These are phyloP conservation scores for Berberis vulgaris DNA, from an alignment of 164 flowering plant genomes.

Conservation along the genomic window DNA sequence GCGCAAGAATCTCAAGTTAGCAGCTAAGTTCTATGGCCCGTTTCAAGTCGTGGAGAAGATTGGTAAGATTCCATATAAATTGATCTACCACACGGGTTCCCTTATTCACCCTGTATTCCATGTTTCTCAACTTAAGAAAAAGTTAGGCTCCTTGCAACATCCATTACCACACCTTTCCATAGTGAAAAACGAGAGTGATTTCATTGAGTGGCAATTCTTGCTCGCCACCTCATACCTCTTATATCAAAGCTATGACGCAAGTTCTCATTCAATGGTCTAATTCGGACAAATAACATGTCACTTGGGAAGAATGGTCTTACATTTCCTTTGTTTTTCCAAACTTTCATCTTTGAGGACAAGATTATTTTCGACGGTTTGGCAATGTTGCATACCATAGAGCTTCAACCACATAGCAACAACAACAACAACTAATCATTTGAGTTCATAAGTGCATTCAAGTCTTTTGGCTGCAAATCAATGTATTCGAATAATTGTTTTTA, in stretches of 20 bases:
- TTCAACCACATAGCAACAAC: too few species aligned
- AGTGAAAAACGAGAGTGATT: not conserved
- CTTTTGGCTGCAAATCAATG: too few species aligned
- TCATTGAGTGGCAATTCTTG: not conserved
- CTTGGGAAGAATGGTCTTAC: constrained; percentile 8
- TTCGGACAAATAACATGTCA: not conserved
- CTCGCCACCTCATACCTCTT: not conserved
- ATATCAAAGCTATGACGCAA: not conserved
- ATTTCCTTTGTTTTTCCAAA: not conserved
- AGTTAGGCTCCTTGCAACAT: not conserved
- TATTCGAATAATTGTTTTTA: too few species aligned
- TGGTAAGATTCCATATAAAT: not conserved
- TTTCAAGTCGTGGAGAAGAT: not conserved
- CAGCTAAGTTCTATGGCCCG: not conserved
- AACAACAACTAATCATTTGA: too few species aligned
- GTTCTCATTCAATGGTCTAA: not conserved
- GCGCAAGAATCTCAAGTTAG: not conserved
- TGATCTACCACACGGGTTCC: not conserved
- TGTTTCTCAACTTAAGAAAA: not conserved
- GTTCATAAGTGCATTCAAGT: too few species aligned
- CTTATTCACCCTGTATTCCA: not conserved
- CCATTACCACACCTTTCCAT: not conserved
- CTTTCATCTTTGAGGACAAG: not conserved
- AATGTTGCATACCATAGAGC: too few species aligned
- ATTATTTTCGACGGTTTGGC: too few species aligned